Evolutionary conservation across 2,329 filamentous ascomycete species (phyloP), one percentile per base, ranked within the genome.

Genomic region (Penicillium decumbens): DNA sequence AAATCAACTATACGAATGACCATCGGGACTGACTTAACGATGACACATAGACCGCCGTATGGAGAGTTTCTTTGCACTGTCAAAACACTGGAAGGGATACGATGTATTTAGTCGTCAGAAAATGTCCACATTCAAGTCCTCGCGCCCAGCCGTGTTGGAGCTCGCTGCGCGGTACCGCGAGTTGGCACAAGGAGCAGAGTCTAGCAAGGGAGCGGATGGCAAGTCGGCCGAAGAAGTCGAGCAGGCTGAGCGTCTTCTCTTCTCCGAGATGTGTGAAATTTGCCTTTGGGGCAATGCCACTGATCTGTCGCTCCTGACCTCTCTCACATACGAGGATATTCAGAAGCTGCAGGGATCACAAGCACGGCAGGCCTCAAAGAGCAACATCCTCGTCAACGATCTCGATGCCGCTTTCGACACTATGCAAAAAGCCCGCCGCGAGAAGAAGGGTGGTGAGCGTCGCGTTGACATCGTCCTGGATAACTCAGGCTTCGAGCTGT

Each of bases 211-310:
- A 3, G 72, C 44, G 6, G 57, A 59, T 12, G 52, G 61, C 27
- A 60, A 63, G 47, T 62, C 62, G 0, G 37, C 66, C 1, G 68
- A 76, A 46, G 73, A 83, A 57, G 65, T 83, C 43, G 79, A 82
- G 27, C 81, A 85, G 48, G 84, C 88, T 0, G 88, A 95, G 66
- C 82, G 83, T 65, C 72, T 91, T 0, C 75, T 96, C 24, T 97
- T 97, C 73, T 79, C 79, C 23, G 92, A 97, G 67, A 95, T 97
- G 87, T 91, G 86, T 71, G 89, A 96, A 76, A 93, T 96, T 60
- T 96, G 91, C 67, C 80, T 97, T 1, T 97, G 92, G 92, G 92
- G 92, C 9, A 97, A 97, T 68, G 93, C 92, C 1, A 97, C 92
- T 0, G 93, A 97, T 68, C 77, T 97, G 12, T 95, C 89, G 0